phyloP scores from a whole-genome alignment of 2,329 filamentous ascomycete species.

The Conoideocrella luteorostrata region DNA sequence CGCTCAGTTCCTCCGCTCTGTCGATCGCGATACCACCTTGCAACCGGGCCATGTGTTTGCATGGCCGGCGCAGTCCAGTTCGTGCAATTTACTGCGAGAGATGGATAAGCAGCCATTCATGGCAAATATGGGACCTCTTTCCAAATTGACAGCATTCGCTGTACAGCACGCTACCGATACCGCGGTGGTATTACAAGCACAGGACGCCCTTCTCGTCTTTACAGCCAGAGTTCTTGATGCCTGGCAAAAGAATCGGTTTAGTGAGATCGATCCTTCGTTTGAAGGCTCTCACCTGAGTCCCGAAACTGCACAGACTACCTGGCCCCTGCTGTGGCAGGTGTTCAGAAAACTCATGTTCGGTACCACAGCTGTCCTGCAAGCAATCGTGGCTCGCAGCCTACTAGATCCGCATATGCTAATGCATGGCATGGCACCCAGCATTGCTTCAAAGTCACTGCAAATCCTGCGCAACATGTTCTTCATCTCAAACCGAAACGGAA shows the following conservation, averaged over 20 bases:
- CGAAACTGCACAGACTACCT: slow-evolving; percentile 59
- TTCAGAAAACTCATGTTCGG: slow-evolving; percentile 72
- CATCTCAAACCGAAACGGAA: slow-evolving; percentile 67
- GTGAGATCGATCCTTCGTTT: slow-evolving; percentile 62
- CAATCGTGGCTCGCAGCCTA: slow-evolving; percentile 60
- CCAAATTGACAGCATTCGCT: slow-evolving; percentile 58
- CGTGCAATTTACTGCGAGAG: slow-evolving; percentile 51
- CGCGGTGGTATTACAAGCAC: slow-evolving; percentile 38
- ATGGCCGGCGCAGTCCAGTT: slow-evolving; percentile 58
- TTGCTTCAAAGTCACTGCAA: slow-evolving; percentile 67
- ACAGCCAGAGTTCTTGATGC: slow-evolving; percentile 58
- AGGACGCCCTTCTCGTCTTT: slow-evolving; percentile 62
- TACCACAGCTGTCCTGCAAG: slow-evolving; percentile 66
- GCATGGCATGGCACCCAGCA: slow-evolving; percentile 45
- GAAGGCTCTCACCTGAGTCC: slow-evolving; percentile 57
- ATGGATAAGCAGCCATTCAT: slow-evolving; percentile 57
- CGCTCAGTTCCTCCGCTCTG: slow-evolving; percentile 65
- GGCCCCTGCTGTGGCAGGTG: slow-evolving; percentile 67
- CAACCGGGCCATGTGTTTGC: slow-evolving; percentile 38
- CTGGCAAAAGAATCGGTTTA: slow-evolving; percentile 71
- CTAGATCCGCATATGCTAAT: slow-evolving; percentile 43
- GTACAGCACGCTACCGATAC: slow-evolving; percentile 48
- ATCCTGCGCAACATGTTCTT: slow-evolving; percentile 75
- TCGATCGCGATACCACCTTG: slow-evolving; percentile 61
- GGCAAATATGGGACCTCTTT: slow-evolving; percentile 59